A percentile compares a stretch with the other conserved stretches of the same genome.
Evolutionary conservation across 2,329 filamentous ascomycete species (phyloP).

Genomic region (Fusarium drepaniforme): DNA sequence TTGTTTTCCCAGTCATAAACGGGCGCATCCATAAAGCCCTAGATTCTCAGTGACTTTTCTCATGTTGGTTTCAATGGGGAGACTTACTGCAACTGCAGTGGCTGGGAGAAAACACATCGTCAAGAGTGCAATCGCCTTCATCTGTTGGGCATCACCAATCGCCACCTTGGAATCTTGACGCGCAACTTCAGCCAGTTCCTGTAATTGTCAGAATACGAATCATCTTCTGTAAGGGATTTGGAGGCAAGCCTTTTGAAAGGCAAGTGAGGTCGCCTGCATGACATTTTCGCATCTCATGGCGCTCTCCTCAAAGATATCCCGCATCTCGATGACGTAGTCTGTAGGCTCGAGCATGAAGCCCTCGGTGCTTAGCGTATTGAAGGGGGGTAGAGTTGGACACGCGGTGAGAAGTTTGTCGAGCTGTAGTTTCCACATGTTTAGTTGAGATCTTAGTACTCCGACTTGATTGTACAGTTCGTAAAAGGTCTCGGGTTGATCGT

Average conservation of each 20-base stretch:
- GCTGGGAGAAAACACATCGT: slow-evolving; percentile 11
- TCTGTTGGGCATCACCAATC: slow-evolving; percentile 13
- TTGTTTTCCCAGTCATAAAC: slow-evolving; percentile 16
- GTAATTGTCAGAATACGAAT: background rate
- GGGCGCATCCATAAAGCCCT: slow-evolving; percentile 20
- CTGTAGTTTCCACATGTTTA: slow-evolving; percentile 2
- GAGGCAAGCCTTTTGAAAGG: slow-evolving; percentile 14
- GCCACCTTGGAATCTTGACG: slow-evolving; percentile 5
- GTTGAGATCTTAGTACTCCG: background rate
- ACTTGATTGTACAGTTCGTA: slow-evolving; percentile 1
- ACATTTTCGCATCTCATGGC: slow-evolving; percentile 8
- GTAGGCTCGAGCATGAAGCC: slow-evolving; percentile 9
- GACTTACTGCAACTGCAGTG: background rate
- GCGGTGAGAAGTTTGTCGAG: background rate
- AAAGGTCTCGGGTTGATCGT: background rate
- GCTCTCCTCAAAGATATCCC: slow-evolving; percentile 2
- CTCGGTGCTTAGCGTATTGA: background rate
- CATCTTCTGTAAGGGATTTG: too few species aligned
- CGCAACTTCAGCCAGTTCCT: slow-evolving; percentile 11
- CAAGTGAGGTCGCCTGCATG: slow-evolving; percentile 3
- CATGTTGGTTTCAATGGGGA: too few species aligned
- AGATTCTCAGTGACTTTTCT: background rate
- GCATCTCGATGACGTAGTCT: background rate
- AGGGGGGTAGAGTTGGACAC: background rate
- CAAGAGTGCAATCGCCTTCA: slow-evolving; percentile 18